phyloP scores from a whole-genome alignment of 768 basidiomycete species.

The Suillus clintonianus region DNA sequence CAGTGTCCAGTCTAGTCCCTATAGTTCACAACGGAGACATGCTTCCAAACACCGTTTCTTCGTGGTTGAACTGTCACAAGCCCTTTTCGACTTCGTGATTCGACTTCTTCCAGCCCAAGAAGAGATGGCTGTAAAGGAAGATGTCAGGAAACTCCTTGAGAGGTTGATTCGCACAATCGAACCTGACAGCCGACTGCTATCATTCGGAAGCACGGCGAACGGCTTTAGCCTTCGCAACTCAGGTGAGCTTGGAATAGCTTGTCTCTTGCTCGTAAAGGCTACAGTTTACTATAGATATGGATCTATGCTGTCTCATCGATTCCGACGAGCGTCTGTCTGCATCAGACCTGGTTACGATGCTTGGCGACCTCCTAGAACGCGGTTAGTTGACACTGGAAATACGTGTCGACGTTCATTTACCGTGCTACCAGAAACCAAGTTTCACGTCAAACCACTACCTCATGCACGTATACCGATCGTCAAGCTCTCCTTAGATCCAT shows the following conservation, averaged over 20 bases:
- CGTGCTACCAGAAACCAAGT: conserved; percentile 77
- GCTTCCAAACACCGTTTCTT: conserved; percentile 60
- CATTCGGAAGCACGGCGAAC: conserved; percentile 96
- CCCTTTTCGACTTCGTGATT: conserved; percentile 90
- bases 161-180: conserved; percentile 94
- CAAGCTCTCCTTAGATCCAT: conserved; percentile 90
- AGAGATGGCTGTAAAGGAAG: conserved; percentile 93
- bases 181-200: conserved; percentile 84
- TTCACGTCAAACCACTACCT: conserved; percentile 93
- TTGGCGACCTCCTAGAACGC: conserved; percentile 90
- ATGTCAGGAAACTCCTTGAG: conserved; percentile 92
- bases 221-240: conserved; percentile 97
- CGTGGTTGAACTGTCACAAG: conserved; percentile 81
- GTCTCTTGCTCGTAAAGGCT: conserved; percentile 8
- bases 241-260: conserved; percentile 47
- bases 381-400: conserved; percentile 53
- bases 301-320: conserved; percentile 95
- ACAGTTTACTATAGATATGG: conserved; percentile 75
- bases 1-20: conserved; percentile 26
- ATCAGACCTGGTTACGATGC: conserved; percentile 89
- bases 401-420: conserved; percentile 13
- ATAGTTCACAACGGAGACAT: conserved; percentile 35
- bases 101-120: conserved; percentile 88
- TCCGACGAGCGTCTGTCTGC: conserved; percentile 78
- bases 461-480: conserved; percentile 98